Percentiles rank a stretch among this genome's conserved stretches.
These are phyloP conservation scores for Yamadazyma blattariae DNA, from an alignment of 1,139 yeast species.

Conservation along the genomic window DNA sequence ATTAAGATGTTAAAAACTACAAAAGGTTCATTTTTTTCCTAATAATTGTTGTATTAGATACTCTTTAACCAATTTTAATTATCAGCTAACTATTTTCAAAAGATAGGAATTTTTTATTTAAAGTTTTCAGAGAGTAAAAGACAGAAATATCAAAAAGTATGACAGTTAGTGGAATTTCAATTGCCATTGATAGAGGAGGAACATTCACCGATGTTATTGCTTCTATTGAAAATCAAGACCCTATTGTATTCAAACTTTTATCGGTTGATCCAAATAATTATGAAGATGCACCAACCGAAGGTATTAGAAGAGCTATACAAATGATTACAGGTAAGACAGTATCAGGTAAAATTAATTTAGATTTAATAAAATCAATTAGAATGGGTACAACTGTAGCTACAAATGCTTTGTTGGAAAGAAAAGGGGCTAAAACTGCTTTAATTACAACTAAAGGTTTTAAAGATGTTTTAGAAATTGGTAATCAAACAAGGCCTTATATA, in stretches of 20 bases:
- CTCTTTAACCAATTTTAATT: no score
- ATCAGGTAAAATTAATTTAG: constrained; percentile 15
- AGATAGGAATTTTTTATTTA: no score
- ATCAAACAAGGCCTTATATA: constrained; percentile 69
- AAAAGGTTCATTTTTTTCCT: no score
- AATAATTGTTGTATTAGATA: no score
- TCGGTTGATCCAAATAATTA: constrained; percentile 20
- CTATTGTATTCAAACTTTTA: constrained; percentile 16
- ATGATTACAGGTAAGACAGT: constrained; percentile 9
- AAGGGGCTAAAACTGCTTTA: constrained; percentile 62
- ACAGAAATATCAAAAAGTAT: no score
- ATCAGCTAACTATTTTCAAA: no score
- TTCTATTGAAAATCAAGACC: constrained; percentile 10
- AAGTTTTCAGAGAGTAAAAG: no score
- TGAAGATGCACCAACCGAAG: constrained; percentile 20
- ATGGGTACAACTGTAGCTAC: constrained; percentile 86
- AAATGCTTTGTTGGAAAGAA: constrained; percentile 65
- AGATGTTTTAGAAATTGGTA: constrained; percentile 62
- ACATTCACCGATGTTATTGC: constrained; percentile 20
- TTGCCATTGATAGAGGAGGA: constrained; percentile 22
- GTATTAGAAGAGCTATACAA: constrained; percentile 19
- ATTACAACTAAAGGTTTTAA: constrained; percentile 62
- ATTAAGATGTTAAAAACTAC: no score
- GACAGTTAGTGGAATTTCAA: constrained; percentile 11
- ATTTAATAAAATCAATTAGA: constrained; percentile 47